Evolutionary conservation across 352 stramenopile genomes (phyloP).

Genomic region (Pythium phragmiticola): DNA sequence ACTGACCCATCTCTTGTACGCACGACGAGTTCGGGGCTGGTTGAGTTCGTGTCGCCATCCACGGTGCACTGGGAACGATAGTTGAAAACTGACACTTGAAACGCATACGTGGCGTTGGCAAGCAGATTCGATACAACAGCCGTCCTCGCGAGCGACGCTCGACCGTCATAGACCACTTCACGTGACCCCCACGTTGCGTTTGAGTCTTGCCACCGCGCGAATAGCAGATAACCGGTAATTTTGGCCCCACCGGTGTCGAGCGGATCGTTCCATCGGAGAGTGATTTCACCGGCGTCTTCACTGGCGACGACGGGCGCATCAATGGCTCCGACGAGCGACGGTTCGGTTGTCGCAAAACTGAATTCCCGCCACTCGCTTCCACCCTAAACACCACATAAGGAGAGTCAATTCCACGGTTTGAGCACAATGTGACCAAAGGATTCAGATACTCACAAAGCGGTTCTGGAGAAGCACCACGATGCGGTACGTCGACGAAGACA

Average conservation of each 20-base stretch:
- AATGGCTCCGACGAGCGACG: slow-evolving; percentile 33
- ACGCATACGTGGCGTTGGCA: slow-evolving; percentile 45
- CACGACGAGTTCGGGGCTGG: slow-evolving; percentile 36
- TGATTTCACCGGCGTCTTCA: slow-evolving; percentile 53
- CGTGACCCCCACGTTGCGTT: slow-evolving; percentile 37
- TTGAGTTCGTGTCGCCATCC: slow-evolving; percentile 24
- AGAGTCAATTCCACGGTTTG: slow-evolving; percentile 6
- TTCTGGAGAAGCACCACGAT: slow-evolving; percentile 11
- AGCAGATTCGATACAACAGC: slow-evolving; percentile 34
- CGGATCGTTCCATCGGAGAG: slow-evolving; percentile 37
- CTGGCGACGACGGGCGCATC: slow-evolving; percentile 22
- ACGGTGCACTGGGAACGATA: slow-evolving; percentile 40
- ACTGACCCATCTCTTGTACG: slow-evolving; percentile 36
- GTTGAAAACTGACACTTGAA: slow-evolving; percentile 47
- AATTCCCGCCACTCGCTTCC: slow-evolving; percentile 30
- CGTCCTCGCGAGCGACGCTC: slow-evolving; percentile 20
- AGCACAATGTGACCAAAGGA: neutral
- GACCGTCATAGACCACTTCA: slow-evolving; percentile 40
- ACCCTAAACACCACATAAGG: slow-evolving; percentile 30
- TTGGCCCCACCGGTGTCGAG: slow-evolving; percentile 42
- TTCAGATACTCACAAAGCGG: slow-evolving; percentile 8
- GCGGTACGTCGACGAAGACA: slow-evolving; percentile 23
- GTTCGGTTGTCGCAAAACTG: slow-evolving; percentile 33
- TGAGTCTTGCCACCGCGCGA: slow-evolving; percentile 20
- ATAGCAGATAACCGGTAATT: slow-evolving; percentile 47